A percentile compares a stretch with the other conserved stretches of the same genome.
These are phyloP conservation scores for Globisporangium paddicum DNA, from an alignment of 352 stramenopile genomes.

Conservation along the genomic window DNA sequence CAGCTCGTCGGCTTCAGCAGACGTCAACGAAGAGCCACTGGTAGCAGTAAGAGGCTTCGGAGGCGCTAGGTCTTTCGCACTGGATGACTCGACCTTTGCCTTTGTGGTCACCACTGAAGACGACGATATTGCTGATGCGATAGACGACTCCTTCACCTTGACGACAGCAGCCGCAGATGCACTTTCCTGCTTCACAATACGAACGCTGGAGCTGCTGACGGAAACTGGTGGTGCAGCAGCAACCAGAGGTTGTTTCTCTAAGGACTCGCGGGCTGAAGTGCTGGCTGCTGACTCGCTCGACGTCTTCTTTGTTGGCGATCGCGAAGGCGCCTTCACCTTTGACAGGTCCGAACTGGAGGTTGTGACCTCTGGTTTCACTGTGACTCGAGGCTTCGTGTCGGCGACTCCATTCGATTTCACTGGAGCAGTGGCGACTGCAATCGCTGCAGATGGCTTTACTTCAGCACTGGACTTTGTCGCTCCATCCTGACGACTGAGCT, in stretches of 20 bases:
- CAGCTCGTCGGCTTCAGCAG: conserved; percentile 11
- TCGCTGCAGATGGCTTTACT: not conserved
- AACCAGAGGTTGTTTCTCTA: not conserved
- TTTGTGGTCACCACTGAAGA: not conserved
- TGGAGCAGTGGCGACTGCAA: not conserved
- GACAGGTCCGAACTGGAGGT: not conserved
- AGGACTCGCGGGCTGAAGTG: conserved; percentile 1
- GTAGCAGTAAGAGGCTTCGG: not conserved
- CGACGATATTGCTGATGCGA: not conserved
- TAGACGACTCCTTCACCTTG: not conserved
- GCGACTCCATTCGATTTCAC: not conserved
- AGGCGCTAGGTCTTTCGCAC: not conserved
- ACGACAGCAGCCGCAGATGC: not conserved
- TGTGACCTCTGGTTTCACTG: not conserved
- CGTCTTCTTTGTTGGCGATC: conserved; percentile 22
- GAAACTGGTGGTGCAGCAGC: not conserved
- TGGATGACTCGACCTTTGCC: not conserved
- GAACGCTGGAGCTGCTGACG: not conserved
- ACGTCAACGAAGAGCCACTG: not conserved
- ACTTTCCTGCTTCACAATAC: conserved; percentile 6
- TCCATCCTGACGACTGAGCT: conserved; percentile 38
- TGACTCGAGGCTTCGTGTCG: conserved; percentile 2
- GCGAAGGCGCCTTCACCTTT: conserved; percentile 6
- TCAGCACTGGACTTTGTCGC: conserved; percentile 6
- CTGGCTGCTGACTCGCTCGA: conserved; percentile 16